phyloP scores from a whole-genome alignment of 106 monocot species.

The Dendrobium nobile region DNA sequence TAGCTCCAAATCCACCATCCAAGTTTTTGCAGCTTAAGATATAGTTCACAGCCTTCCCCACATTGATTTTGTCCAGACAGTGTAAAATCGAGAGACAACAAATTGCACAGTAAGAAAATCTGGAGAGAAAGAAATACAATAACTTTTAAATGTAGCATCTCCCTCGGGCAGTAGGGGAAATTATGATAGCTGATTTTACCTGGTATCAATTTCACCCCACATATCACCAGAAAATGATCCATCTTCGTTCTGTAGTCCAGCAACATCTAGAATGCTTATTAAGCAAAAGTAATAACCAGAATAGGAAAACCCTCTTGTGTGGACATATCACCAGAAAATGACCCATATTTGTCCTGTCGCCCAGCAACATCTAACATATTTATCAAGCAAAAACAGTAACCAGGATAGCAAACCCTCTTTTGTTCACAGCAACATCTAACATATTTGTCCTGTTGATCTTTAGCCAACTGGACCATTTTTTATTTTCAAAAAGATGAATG shows the following conservation, averaged over 20 bases:
- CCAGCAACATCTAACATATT: conserved; percentile 49
- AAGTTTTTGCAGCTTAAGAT: conserved; percentile 92
- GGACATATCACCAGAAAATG: conserved; percentile 90
- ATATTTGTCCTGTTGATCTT: background rate
- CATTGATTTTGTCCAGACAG: conserved; percentile 65
- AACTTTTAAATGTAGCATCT: background rate
- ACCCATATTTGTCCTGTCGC: conserved; percentile 89
- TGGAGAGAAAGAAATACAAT: conserved; percentile 12
- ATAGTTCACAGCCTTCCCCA: conserved; percentile 82
- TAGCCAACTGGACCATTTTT: background rate
- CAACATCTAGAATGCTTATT: conserved; percentile 45
- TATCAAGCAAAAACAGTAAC: conserved; percentile 20
- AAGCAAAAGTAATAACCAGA: conserved; percentile 25
- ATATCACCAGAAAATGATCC: conserved; percentile 96
- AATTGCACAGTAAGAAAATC: conserved; percentile 93
- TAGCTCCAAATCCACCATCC: conserved; percentile 94
- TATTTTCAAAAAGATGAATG: background rate
- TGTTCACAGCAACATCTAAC: too few relatives aligned
- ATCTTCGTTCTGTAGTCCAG: conserved; percentile 84
- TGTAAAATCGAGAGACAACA: conserved; percentile 73
- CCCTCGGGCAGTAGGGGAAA: background rate
- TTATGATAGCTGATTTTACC: conserved; percentile 23
- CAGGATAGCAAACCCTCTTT: too few relatives aligned
- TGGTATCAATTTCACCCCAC: conserved; percentile 98
- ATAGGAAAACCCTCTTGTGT: background rate